A percentile compares a stretch with the other conserved stretches of the same genome.
Evolutionary conservation across 768 basidiomycete genomes (phyloP).

Genomic region (Macrolepiota dolichaula): DNA sequence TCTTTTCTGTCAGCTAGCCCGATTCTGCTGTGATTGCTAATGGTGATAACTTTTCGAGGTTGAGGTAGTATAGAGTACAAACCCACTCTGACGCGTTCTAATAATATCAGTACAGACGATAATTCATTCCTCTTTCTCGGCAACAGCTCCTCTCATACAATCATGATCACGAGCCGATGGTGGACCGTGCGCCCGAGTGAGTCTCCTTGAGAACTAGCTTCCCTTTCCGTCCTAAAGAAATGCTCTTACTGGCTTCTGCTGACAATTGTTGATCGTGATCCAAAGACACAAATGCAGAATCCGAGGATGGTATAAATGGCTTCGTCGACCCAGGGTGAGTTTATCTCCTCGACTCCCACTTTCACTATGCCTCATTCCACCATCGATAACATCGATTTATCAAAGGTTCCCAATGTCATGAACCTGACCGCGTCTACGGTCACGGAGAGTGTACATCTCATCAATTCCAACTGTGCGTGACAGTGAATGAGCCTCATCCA

Average conservation of each 20-base stretch:
- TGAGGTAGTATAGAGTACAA: too few species aligned
- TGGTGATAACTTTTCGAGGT: too few species aligned
- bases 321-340: background rate
- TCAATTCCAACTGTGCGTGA: slow-evolving; percentile 37
- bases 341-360: background rate
- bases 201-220: background rate
- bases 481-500: background rate
- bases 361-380: slow-evolving; percentile 20
- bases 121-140: slow-evolving; percentile 4
- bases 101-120: background rate
- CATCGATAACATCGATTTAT: slow-evolving; percentile 32
- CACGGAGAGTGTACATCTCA: slow-evolving; percentile 35
- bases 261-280: background rate
- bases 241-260: background rate
- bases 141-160: background rate
- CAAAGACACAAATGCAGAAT: background rate
- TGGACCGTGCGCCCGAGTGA: background rate
- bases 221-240: background rate
- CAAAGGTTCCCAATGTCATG: slow-evolving; percentile 35
- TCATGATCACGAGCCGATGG: background rate
- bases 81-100: background rate
- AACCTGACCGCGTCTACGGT: slow-evolving; percentile 40
- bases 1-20: too few species aligned
- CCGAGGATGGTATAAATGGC: background rate
- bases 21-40: too few species aligned